A percentile compares a stretch with the other conserved stretches of the same genome.
These are phyloP conservation scores for Pisolithus sp. DNA, from an alignment of 768 basidiomycete species.

Conservation along the genomic window DNA sequence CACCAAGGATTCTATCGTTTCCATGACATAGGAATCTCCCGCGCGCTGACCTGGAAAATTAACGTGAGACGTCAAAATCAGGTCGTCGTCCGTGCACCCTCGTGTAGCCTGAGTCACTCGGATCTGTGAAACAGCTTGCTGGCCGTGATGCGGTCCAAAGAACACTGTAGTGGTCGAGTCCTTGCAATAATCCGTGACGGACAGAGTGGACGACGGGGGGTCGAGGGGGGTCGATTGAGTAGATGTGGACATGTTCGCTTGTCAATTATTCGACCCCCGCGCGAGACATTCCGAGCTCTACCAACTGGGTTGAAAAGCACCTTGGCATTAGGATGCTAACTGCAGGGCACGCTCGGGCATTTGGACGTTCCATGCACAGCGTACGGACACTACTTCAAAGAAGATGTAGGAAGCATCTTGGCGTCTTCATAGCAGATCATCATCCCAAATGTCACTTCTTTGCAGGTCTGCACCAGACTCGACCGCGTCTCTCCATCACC, in stretches of 20 bases:
- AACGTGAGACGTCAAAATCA: neutral
- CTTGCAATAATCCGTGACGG: no score
- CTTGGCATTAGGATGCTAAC: neutral
- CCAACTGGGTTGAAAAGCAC: neutral
- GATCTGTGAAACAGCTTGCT: no score
- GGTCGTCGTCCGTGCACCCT: neutral
- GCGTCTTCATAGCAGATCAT: neutral
- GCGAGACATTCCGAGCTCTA: neutral
- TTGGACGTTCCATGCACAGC: conserved; percentile 9
- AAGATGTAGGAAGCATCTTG: conserved; percentile 16
- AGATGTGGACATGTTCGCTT: neutral
- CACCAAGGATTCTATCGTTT: conserved; percentile 29
- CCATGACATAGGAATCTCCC: conserved; percentile 15
- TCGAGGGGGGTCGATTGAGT: neutral
- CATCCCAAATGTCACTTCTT: neutral
- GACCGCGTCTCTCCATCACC: conserved; percentile 53
- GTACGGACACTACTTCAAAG: conserved; percentile 12
- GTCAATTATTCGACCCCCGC: neutral
- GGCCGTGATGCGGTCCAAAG: no score
- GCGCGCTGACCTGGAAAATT: neutral
- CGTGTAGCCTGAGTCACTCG: neutral
- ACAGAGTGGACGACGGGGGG: neutral
- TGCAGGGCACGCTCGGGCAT: conserved; percentile 9
- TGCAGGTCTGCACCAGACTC: conserved; percentile 43
- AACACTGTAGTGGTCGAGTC: no score